These are phyloP conservation scores for Aspergillus carlsbadensis DNA, from an alignment of 495 filamentous ascomycete genomes.

Conservation along the genomic window DNA sequence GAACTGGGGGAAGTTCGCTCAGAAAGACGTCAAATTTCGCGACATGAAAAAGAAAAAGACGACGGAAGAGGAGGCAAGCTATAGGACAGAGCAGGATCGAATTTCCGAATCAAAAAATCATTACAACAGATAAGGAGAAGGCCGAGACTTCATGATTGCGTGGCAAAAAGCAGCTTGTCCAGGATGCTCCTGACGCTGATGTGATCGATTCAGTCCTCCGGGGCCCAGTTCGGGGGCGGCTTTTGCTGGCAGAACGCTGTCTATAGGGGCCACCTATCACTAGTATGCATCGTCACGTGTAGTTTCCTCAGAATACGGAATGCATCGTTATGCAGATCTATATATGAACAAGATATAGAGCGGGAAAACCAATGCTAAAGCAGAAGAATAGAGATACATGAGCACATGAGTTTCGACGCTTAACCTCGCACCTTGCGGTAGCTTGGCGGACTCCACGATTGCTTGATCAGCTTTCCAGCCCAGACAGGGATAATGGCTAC, in stretches of 20 bases:
- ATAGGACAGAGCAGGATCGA: background rate
- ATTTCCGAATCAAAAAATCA: background rate
- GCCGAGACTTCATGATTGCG: conserved; percentile 4
- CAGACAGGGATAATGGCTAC: conserved; percentile 85
- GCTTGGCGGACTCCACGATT: conserved; percentile 86
- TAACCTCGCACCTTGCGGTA: conserved; percentile 89
- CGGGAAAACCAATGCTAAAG: background rate
- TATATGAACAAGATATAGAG: conserved; percentile 15
- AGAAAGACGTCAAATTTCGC: background rate
- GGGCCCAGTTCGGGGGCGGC: conserved; percentile 17
- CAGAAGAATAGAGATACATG: conserved; percentile 3
- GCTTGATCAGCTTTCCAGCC: conserved; percentile 75
- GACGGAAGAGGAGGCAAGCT: background rate
- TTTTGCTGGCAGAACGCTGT: conserved; percentile 6
- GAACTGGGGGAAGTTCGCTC: conserved; percentile 11
- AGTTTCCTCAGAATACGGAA: background rate
- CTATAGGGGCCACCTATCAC: conserved; percentile 21
- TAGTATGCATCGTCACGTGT: conserved; percentile 16
- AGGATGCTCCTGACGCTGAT: conserved; percentile 2
- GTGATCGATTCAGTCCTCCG: conserved; percentile 4
- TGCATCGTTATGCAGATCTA: conserved; percentile 7
- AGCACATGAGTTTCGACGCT: conserved; percentile 13
- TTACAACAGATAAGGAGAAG: conserved; percentile 10
- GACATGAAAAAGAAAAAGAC: conserved; percentile 9
- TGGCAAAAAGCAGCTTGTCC: conserved; percentile 1